phyloP scores from a whole-genome alignment of 2,329 filamentous ascomycete species.

The Capronia americana region DNA sequence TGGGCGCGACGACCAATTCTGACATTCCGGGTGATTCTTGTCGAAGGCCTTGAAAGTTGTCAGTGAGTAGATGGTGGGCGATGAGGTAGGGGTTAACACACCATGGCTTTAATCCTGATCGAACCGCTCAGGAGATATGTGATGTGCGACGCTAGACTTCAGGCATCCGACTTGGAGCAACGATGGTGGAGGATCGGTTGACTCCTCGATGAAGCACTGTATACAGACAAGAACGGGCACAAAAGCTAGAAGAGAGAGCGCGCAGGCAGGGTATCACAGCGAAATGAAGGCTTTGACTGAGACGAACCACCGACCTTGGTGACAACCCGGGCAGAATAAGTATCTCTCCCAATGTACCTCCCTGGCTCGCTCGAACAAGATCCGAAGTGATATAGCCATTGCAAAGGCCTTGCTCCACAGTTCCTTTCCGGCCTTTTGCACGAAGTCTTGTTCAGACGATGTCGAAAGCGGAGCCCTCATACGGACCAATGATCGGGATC shows the following conservation, averaged over 20 bases:
- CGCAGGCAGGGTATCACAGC: neutral
- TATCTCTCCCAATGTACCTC: neutral
- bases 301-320: neutral
- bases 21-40: neutral
- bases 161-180: neutral
- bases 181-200: neutral
- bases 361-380: neutral
- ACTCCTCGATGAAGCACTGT: neutral
- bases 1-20: neutral
- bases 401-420: neutral
- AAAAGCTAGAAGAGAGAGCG: neutral
- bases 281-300: neutral
- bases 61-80: neutral
- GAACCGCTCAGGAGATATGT: neutral
- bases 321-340: constrained; percentile 4
- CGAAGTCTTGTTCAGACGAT: neutral
- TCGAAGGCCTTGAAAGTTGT: neutral
- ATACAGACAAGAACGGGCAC: neutral
- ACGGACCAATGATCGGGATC: neutral
- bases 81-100: neutral
- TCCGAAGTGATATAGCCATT: neutral
- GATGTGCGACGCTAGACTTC: neutral
- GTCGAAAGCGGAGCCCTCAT: neutral
- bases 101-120: neutral
- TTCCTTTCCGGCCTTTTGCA: neutral